Conservation (phyloP, 352 stramenopile species). For the Pythium brachiatum region DNA sequence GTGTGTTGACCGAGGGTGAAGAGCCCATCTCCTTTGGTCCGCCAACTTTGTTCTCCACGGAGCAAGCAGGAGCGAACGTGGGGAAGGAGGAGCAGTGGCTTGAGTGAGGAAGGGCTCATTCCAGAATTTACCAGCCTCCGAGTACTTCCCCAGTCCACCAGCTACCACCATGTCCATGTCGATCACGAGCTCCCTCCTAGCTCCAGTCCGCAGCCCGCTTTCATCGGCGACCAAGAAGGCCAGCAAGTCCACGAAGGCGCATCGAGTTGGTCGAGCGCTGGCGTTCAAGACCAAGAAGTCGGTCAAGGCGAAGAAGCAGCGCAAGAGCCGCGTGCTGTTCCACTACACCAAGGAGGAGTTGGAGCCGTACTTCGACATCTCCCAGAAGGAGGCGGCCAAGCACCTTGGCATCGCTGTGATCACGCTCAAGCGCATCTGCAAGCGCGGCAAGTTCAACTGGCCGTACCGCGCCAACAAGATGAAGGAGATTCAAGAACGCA, state of each 20-base stretch:
- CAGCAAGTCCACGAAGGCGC: constrained; percentile 8
- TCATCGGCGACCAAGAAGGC: constrained; percentile 15
- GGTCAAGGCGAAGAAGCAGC: constrained; percentile 18
- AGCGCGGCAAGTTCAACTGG: constrained; percentile 51
- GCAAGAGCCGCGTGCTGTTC: constrained; percentile 47
- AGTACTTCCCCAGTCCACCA: constrained; percentile 9
- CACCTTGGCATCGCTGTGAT: constrained; percentile 45
- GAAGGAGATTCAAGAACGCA: constrained; percentile 17
- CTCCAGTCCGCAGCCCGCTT: constrained; percentile 12
- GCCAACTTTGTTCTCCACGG: not conserved
- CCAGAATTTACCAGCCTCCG: constrained; percentile 26
- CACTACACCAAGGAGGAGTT: constrained; percentile 40
- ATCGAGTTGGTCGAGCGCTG: constrained; percentile 21
- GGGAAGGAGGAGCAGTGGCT: not conserved
- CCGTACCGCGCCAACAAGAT: constrained; percentile 41
- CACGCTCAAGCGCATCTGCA: constrained; percentile 74
- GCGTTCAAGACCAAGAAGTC: constrained; percentile 22
- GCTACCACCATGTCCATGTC: constrained; percentile 11
- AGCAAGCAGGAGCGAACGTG: not conserved
- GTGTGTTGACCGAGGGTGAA: constrained; percentile 6
- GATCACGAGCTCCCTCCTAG: not conserved
- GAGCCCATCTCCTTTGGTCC: constrained; percentile 8
- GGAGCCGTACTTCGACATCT: constrained; percentile 44
- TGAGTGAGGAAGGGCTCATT: constrained; percentile 28
- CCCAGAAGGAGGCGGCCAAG: constrained; percentile 44